Base-by-base conservation (phyloP, 805 yeast genomes). In the Tetrapisispora arboricola region DNA sequence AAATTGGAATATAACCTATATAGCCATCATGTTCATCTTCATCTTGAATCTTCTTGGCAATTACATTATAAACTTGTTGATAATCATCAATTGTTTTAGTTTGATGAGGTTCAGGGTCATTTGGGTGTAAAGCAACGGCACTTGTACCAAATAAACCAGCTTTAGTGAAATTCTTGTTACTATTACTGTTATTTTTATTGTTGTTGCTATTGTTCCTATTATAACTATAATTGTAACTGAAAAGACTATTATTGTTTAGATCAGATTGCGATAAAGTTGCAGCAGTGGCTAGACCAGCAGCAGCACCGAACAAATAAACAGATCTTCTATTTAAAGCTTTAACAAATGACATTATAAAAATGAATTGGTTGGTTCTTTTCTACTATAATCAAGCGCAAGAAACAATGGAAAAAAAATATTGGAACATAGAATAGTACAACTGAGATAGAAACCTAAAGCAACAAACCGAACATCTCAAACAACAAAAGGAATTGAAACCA, bases 1-100 rank as follows among this genome's bases (percentile, higher is more conserved):
- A 65, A 13, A 80, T 76, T 9, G 95, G 95, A 1, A 88, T 92
- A 46, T 77, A 71, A 3, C 78, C 80, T 20, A 79, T 76, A 28
- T 75, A 77, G 48, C 77, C 80, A 51, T 81, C 88, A 55, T 73
- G 78, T 37, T 67, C 72, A 40, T 68, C 72, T 16, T 70, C 66
- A 8, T 77, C 84, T 47, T 70, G 67, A 19, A 83, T 57, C 58
- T 70, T 72, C 32, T 55, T 57, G 27, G 80, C 96, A 71, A 75
- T 85, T 48, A 77, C 92, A 65, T 76, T 79, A 64, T 78, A 90
- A 45, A 75, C 75, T 44, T 66, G 53, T 60, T 72, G 87, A 57
- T 72, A 87, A 48, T 82, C 84, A 11, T 68, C 66, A 39, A 32
- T 34, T 17, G 44, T 51, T 49, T 36, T 48, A 7, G 51, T 66